Conservation (phyloP, 345 rosid species). For the Pugionium dolabratum region DNA sequence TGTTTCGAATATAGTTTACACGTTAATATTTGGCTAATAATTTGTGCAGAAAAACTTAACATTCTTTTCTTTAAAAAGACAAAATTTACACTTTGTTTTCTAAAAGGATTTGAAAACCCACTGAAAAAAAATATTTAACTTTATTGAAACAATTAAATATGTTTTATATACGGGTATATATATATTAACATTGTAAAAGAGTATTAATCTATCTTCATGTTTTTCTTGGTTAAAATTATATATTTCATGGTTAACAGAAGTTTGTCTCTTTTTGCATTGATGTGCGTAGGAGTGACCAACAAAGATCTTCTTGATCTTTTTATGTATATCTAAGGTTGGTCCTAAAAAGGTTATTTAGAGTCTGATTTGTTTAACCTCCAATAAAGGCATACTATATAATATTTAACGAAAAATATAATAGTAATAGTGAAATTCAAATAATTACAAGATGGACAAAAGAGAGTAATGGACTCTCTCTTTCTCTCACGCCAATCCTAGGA, state of each 20-base stretch:
- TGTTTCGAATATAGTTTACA: neutral
- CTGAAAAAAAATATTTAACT: no score
- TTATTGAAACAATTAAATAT: no score
- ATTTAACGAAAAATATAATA: neutral
- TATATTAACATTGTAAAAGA: no score
- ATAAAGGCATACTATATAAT: slow-evolving; percentile 15
- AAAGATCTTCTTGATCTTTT: slow-evolving; percentile 42
- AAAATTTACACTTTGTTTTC: no score
- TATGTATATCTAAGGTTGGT: slow-evolving; percentile 41
- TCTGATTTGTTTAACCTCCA: slow-evolving; percentile 36
- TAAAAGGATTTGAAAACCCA: no score
- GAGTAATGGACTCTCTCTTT: slow-evolving; percentile 34
- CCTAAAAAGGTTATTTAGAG: slow-evolving; percentile 40
- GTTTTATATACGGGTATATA: no score
- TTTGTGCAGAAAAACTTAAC: no score
- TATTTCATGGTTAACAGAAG: neutral
- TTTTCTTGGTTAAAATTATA: neutral
- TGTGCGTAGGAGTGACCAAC: slow-evolving; percentile 46
- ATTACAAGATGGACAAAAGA: slow-evolving; percentile 40
- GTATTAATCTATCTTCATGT: no score
- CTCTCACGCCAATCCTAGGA: slow-evolving; percentile 61
- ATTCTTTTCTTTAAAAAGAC: no score
- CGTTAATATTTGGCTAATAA: no score
- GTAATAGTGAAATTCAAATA: slow-evolving; percentile 33
- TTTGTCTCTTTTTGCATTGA: slow-evolving; percentile 38